Evolutionary conservation across 805 yeast species (phyloP), one percentile per base, ranked within the genome.

Genomic region (Yamadazyma nakazawae): DNA sequence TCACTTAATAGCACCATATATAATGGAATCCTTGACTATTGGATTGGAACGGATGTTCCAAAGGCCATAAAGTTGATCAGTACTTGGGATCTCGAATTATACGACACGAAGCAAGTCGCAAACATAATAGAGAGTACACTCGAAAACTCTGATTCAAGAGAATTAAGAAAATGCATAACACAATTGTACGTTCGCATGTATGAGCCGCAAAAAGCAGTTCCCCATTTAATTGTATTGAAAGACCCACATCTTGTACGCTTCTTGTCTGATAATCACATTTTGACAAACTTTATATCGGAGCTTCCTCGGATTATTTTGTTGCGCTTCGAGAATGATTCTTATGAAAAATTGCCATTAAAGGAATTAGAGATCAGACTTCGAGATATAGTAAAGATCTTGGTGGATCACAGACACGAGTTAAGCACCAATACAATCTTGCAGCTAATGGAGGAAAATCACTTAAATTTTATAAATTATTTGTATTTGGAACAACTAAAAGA

Each of bases 391-490:
- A 61, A 70, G 3, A 65, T 87, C 6, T 66, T 88, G 26, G 83
- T 84, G 2, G 80, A 77, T 10, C 79, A 79, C 41, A 70, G 88
- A 37, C 86, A 83, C 54, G 89, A 86, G 55, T 64, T 91, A 3
- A 52, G 72, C 2, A 85, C 96, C 0, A 54, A 58, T 1, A 60
- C 65, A 2, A 68, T 92, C 0, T 63, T 88, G 0, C 53, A 69
- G 0, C 53, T 77, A 21, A 71, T 88, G 58, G 58, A 70, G 14
- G 52, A 65, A 1, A 55, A 68, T 1, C 64, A 67, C 1, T 58
- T 83, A 31, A 70, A 78, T 28, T 65, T 78, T 25, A 64, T 89
- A 6, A 76, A 79, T 41, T 89, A 80, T 54, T 64, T 87, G 17
- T 88, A 86, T 54, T 64, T 94, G 37, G 84, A 83, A 48, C 68